Evolutionary conservation across 2,329 filamentous ascomycete genomes (phyloP), one percentile per base, ranked within the genome.

Genomic region (Biscogniauxia mediterranea): DNA sequence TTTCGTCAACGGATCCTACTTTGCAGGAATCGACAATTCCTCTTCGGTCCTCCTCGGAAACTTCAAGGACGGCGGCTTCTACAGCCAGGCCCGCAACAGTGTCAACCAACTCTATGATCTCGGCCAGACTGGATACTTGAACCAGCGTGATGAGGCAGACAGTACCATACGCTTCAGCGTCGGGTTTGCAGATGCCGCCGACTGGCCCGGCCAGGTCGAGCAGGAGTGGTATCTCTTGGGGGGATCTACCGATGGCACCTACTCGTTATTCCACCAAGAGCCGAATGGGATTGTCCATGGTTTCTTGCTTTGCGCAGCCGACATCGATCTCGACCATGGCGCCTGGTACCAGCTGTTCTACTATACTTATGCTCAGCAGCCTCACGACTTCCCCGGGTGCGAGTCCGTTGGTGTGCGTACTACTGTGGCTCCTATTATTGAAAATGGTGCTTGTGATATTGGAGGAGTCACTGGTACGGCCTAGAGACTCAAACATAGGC

Each of bases 331-430:
- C 17, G 65, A 55, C 1, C 52, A 51, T 1, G 63, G 62, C 1
- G 52, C 63, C 9, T 69, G 68, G 67, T 67, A 64, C 42, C 62
- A 66, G 62, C 57, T 70, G 1, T 66, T 68, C 52, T 68, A 69
- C 46, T 55, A 64, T 19, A 59, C 54, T 2, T 66, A 64, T 23
- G 1, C 17, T 28, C 7, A 52, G 13, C 19, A 11, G 5, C 59
- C 66, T 1, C 51, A 32, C 0, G 61, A 66, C 0, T 61, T 68
- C 49, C 58, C 64, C 2, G 59, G 53, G 1, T 69, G 68, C 49
- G 68, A 70, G 60, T 63, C 46, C 52, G 58, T 70, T 1, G 64
- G 66, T 5, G 28, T 68, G 1, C 57, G 62, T 38, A 68, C 66
- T n/a, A 63, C 64, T 5, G 68, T 68, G 21, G 65, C 62, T 11